Base-by-base conservation (phyloP, 768 basidiomycete genomes). In the Tubosaeta sp. region DNA sequence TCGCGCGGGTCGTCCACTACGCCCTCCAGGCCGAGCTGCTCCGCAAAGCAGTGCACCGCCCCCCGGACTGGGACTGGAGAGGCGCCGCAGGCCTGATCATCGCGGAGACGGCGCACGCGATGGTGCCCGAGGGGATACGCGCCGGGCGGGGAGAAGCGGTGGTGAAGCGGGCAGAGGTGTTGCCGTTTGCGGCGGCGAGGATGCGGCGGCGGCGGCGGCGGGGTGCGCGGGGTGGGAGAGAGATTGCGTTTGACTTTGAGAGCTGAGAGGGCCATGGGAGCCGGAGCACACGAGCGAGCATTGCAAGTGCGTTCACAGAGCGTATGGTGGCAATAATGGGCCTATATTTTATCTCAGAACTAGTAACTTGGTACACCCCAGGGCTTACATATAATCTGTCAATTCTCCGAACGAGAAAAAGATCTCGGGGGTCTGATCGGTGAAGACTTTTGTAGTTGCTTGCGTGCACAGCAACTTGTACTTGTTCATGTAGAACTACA, bases 61-160 rank as follows among this genome's bases (percentile, higher is more conserved):
- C 39, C 16, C 26, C 33, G 4, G 64, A 52, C 12, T 64, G 67
- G 65, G 59, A 65, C 17, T 66, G 67, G 65, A 65, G 53, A 17
- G 51, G 46, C 7, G 50, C 54, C 1, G 53, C 25, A 3, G 41
- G 25, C 4, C 33, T 33, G 12, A 68, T 68, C n/a, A 0, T 68
- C 25, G 41, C 46, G 26, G 53, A 61, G 32, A 53, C 66, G 1
- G 46, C 13, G 11, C 46, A 25, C 6, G 58, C 59, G 35, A 64
- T 68, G 67, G 35, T 64, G 6, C 59, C 59, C 0, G 53, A 54
- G 6, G 50, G 45, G 16, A 1, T 19, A 12, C 9, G 38, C 4
- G 19, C 46, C 4, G 16, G 6, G 22, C 10, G 16, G 38, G 43
- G 7, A 5, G 16, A n/a, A 0, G 37, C 55, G 10, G 17, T 16